Base-by-base conservation (phyloP, 768 basidiomycete species). In the Naematelia aurantialba region DNA sequence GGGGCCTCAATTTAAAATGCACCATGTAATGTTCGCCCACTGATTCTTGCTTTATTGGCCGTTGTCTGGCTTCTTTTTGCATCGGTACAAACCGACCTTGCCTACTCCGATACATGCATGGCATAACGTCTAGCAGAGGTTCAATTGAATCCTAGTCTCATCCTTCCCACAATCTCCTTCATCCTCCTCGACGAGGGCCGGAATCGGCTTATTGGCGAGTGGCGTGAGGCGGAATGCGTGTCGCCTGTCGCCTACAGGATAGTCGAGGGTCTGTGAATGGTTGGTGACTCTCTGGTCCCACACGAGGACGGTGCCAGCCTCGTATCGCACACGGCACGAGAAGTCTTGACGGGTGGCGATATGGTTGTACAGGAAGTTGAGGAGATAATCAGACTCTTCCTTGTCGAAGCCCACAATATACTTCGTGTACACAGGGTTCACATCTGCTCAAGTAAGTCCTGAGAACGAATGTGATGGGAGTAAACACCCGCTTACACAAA, bases 341-440 rank as follows among this genome's bases (percentile, higher is more conserved):
- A 58, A 58, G 24, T 58, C 57, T 31, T 58, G 57, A 19, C 57
- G 24, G n/a, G 30, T 50, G 39, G 57, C 57, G 31, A 58, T 58
- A n/a, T 58, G 57, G 21, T 45, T 45, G 22, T 34, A 39, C 27
- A 58, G 30, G 57, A 58, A 58, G 24, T 25, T 24, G 25, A 58
- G 29, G 27, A 58, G 57, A 24, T 58, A 39, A 50, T 58, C 57
- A 22, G 22, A 25, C 57, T 58, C 57, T 29, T 58, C 57, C 49
- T 58, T 50, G 29, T 45, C 42, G 30, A 25, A 58, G 1, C 57
- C 57, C 3, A 58, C 50, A 21, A 58, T 45, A 14, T 58, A 24
- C 24, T 51, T 29, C 22, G 57, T 58, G 34, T 39, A 39, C 17
- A 58, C 57, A 17, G 27, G 34, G 29, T 51, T 52, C 34, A 52